Evolutionary conservation across 2,329 filamentous ascomycete genomes (phyloP).

Genomic region (Fusarium sp.): DNA sequence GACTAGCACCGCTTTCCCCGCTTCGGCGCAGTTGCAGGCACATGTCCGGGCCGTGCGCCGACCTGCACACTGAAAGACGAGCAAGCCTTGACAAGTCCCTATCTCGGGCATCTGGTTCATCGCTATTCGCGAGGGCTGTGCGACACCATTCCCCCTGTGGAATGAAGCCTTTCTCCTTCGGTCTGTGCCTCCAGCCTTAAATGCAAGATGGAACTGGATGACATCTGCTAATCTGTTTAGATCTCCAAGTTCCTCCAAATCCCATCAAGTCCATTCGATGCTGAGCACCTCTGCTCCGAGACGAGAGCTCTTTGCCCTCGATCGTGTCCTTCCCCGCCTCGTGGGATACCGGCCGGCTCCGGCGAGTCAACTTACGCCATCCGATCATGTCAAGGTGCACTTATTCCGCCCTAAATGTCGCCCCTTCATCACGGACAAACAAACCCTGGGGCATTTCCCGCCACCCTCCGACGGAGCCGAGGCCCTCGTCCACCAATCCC

Average conservation of each 20-base stretch:
- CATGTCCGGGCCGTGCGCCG: constrained; percentile 42
- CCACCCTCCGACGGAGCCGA: constrained; percentile 51
- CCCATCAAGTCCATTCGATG: background rate
- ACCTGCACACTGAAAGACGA: constrained; percentile 31
- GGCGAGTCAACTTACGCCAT: constrained; percentile 45
- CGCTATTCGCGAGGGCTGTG: constrained; percentile 46
- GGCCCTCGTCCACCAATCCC: constrained; percentile 45
- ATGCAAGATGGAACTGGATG: constrained; percentile 46
- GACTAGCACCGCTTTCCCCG: constrained; percentile 43
- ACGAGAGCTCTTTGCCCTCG: constrained; percentile 7
- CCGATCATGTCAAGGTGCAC: constrained; percentile 45
- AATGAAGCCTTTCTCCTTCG: constrained; percentile 48
- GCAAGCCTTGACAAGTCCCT: constrained; percentile 42
- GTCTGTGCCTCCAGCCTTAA: constrained; percentile 49
- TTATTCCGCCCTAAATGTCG: constrained; percentile 43
- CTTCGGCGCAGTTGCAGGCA: constrained; percentile 25
- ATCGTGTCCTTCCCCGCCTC: constrained; percentile 21
- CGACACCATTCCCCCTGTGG: constrained; percentile 47
- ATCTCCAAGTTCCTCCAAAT: constrained; percentile 22
- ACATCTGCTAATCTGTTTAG: constrained; percentile 38
- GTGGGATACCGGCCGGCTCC: constrained; percentile 32
- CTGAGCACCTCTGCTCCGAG: background rate
- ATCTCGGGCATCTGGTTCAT: constrained; percentile 47
- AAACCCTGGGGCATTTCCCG: constrained; percentile 48
- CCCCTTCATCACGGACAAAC: constrained; percentile 48